Evolutionary conservation across 2,329 filamentous ascomycete species (phyloP).

Genomic region (Penicillium aurantiogriseum): DNA sequence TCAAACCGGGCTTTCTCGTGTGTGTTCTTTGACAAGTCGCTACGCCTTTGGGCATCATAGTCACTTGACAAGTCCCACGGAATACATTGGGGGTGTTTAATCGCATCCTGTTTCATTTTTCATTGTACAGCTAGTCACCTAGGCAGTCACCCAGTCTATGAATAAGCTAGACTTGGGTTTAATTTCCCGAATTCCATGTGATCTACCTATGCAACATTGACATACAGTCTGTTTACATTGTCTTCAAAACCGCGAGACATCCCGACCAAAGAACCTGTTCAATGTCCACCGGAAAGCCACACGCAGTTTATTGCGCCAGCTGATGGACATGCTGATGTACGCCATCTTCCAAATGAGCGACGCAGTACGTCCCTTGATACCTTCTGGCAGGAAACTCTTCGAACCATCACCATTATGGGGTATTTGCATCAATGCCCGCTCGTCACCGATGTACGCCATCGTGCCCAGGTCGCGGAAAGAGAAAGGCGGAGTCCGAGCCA

Average conservation of each 20-base stretch:
- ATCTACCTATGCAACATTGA: not conserved
- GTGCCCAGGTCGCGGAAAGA: constrained; percentile 58
- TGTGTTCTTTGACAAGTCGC: not conserved
- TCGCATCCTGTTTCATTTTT: not conserved
- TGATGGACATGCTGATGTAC: constrained; percentile 48
- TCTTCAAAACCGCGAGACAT: constrained; percentile 43
- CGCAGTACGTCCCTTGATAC: constrained; percentile 42
- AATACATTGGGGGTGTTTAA: not conserved
- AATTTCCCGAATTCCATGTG: not conserved
- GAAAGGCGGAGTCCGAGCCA: constrained; percentile 42
- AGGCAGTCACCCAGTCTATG: not conserved
- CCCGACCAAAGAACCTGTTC: constrained; percentile 45
- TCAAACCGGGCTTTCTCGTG: not conserved
- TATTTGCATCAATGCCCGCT: constrained; percentile 57
- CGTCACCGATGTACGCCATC: constrained; percentile 60
- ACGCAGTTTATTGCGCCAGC: constrained; percentile 46
- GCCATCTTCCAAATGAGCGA: constrained; percentile 47
- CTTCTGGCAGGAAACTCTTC: constrained; percentile 34
- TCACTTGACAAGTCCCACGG: not conserved
- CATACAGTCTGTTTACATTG: not conserved
- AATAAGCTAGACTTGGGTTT: not conserved
- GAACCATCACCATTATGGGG: constrained; percentile 28
- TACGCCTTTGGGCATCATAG: not conserved
- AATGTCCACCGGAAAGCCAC: constrained; percentile 44
- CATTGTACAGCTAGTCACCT: not conserved